Evolutionary conservation across 2,329 filamentous ascomycete genomes (phyloP).

Genomic region (Aspergillus sp.): DNA sequence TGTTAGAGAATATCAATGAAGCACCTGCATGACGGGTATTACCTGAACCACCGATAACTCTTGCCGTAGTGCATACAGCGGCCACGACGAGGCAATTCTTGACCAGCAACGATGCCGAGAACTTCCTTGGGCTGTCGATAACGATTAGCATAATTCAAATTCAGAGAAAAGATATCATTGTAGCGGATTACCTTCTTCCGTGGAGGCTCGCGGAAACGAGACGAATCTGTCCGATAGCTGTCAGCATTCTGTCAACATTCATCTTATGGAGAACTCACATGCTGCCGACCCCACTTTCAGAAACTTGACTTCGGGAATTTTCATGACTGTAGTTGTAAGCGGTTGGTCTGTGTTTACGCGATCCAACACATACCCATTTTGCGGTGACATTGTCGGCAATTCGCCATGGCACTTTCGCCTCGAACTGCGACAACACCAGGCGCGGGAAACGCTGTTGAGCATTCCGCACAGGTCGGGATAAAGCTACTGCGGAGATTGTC

Average conservation of each 20-base stretch:
- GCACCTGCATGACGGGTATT: too few species aligned
- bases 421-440: slow-evolving; percentile 71
- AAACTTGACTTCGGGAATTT: slow-evolving; percentile 76
- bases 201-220: slow-evolving; percentile 32
- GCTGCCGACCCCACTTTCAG: slow-evolving; percentile 65
- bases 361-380: slow-evolving; percentile 62
- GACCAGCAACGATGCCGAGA: slow-evolving; percentile 57
- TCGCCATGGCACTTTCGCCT: slow-evolving; percentile 70
- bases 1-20: too few species aligned
- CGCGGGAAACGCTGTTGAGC: slow-evolving; percentile 65
- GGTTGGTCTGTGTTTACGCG: not conserved
- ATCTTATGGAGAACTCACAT: slow-evolving; percentile 34
- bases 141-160: not conserved
- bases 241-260: not conserved
- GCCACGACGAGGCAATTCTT: slow-evolving; percentile 55
- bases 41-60: slow-evolving; percentile 57
- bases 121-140: slow-evolving; percentile 48
- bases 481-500: slow-evolving; percentile 62
- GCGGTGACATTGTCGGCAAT: slow-evolving; percentile 76
- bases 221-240: slow-evolving; percentile 23
- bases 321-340: slow-evolving; percentile 55
- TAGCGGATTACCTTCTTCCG: slow-evolving; percentile 40
- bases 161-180: not conserved
- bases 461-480: slow-evolving; percentile 73
- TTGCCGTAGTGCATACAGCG: slow-evolving; percentile 58